phyloP scores from a whole-genome alignment of 306 rosid genomes.

The Parietaria judaica region DNA sequence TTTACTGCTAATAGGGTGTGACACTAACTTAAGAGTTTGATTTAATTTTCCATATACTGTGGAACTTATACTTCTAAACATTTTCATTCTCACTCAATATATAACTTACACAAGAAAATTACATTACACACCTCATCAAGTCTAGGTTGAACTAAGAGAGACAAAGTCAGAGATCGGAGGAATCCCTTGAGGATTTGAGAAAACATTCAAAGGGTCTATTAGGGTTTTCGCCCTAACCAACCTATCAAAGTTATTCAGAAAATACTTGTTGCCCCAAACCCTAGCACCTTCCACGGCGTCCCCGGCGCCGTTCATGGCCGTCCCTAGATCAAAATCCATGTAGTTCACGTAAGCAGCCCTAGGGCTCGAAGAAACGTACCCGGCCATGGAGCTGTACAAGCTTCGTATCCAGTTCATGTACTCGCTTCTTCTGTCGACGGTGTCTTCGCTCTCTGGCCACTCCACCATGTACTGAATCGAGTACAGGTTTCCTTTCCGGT shows the following conservation, averaged over 20 bases:
- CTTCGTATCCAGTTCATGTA: conserved; percentile 59
- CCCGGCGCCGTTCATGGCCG: not conserved
- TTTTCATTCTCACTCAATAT: no score
- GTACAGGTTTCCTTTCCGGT: conserved; percentile 42
- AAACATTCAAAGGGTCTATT: conserved; percentile 57
- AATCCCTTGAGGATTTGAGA: conserved; percentile 61
- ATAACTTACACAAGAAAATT: no score
- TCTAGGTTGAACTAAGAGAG: not conserved
- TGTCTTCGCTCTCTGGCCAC: conserved; percentile 44
- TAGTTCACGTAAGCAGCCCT: conserved; percentile 76
- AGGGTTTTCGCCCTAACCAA: conserved; percentile 58
- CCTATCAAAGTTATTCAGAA: conserved; percentile 60
- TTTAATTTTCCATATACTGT: no score
- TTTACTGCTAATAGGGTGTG: no score
- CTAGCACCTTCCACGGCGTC: conserved; percentile 39
- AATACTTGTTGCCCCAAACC: conserved; percentile 71
- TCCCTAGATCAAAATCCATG: conserved; percentile 67
- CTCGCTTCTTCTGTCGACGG: conserved; percentile 22
- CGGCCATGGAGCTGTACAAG: conserved; percentile 47
- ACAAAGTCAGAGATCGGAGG: conserved; percentile 33
- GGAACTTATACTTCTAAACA: no score
- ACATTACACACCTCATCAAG: no score
- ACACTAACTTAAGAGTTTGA: no score
- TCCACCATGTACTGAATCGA: conserved; percentile 57
- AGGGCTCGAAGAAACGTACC: conserved; percentile 58